Conservation (phyloP, 805 yeast genomes). For the Scheffersomyces stipitis region DNA sequence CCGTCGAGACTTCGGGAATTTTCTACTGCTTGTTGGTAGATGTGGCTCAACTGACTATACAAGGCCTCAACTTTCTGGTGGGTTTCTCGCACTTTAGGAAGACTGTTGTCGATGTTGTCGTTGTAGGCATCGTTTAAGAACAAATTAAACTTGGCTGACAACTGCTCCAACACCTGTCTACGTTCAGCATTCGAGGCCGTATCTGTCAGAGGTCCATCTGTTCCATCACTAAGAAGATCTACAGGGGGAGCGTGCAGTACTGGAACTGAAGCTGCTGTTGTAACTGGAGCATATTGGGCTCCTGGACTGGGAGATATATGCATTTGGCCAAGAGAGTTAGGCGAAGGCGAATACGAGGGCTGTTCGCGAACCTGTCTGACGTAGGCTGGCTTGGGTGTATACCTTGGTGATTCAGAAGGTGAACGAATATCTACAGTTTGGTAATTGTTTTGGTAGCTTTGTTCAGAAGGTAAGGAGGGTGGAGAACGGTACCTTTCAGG, state of each 20-base stretch:
- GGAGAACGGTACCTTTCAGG: neutral
- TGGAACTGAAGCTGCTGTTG: no score
- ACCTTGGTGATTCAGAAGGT: no score
- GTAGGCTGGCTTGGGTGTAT: neutral
- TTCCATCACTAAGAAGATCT: neutral
- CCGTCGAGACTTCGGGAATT: constrained; percentile 30
- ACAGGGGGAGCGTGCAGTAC: neutral
- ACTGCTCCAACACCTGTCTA: neutral
- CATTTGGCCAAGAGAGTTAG: constrained; percentile 27
- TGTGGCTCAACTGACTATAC: constrained; percentile 32
- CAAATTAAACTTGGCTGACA: constrained; percentile 18
- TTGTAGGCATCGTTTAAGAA: constrained; percentile 11
- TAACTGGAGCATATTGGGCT: no score
- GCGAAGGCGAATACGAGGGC: neutral
- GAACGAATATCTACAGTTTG: no score
- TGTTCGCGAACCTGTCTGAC: neutral
- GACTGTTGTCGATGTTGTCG: constrained; percentile 10
- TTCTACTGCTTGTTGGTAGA: constrained; percentile 35
- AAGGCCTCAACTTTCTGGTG: constrained; percentile 24
- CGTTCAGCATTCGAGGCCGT: neutral
- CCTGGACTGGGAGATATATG: no score
- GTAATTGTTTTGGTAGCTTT: no score
- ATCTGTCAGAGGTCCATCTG: neutral
- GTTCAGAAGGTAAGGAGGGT: neutral
- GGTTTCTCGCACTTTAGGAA: constrained; percentile 7